Conservation (phyloP, 1,139 yeast species). For the Wickerhamomyces sp. region DNA sequence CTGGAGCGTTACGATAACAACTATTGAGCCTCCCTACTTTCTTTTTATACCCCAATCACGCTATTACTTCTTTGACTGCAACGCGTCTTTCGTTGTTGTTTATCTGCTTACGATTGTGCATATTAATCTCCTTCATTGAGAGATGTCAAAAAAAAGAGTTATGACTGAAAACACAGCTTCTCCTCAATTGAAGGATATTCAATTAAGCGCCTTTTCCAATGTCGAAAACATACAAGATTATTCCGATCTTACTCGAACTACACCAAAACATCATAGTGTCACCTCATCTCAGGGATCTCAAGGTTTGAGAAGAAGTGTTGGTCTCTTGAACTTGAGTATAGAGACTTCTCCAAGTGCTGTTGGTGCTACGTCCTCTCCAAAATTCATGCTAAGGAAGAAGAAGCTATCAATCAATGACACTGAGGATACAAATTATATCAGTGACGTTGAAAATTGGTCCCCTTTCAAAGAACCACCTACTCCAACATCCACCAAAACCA, state of each 20-base stretch:
- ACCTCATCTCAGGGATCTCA: conserved; percentile 26
- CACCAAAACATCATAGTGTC: conserved; percentile 18
- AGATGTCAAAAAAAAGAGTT: conserved; percentile 20
- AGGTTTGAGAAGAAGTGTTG: conserved; percentile 35
- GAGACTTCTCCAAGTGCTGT: conserved; percentile 27
- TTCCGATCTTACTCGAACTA: conserved; percentile 9
- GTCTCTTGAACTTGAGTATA: conserved; percentile 32
- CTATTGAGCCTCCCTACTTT: too few relatives aligned
- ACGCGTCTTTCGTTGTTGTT: not conserved
- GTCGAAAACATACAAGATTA: conserved; percentile 6
- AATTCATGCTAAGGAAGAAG: conserved; percentile 17
- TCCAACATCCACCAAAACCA: conserved; percentile 14
- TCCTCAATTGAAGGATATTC: conserved; percentile 20
- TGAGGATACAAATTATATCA: conserved; percentile 17
- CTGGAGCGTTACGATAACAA: too few relatives aligned
- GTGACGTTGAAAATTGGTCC: conserved; percentile 31
- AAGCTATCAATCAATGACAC: conserved; percentile 15
- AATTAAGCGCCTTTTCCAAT: conserved; percentile 8
- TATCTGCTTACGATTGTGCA: too few relatives aligned
- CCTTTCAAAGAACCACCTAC: conserved; percentile 26
- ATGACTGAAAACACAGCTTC: conserved; percentile 20
- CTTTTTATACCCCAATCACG: too few relatives aligned
- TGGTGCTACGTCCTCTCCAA: conserved; percentile 17
- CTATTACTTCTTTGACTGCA: too few relatives aligned
- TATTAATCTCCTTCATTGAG: not conserved